Evolutionary conservation across 2,329 filamentous ascomycete species (phyloP), one percentile per base, ranked within the genome.

Genomic region (Talaromyces sp.): DNA sequence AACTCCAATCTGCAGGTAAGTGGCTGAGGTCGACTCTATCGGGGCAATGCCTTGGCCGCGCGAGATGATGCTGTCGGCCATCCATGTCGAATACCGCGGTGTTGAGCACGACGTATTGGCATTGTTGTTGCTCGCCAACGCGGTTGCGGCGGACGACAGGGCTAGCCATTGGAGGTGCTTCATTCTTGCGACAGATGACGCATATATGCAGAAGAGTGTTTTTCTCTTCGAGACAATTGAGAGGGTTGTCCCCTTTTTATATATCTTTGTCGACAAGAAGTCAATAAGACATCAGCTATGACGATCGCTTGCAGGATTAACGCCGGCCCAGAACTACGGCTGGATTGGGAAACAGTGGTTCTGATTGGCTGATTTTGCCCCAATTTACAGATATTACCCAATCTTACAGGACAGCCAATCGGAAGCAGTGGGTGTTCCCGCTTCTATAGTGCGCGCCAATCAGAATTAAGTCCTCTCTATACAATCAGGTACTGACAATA

Each of bases 21-120:
- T 58, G 14, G 67, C 66, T 10, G 56, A n/a, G 14, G 38, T 38
- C 7, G 21, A 12, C 26, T 51, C 59, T 3, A 56, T 24, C 24
- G 55, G 54, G 8, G 64, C 54, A 41, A 66, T 53, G 12, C 66
- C 68, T 41, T 70, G 65, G 38, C 64, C 61, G 11, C 67, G 67
- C 4, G 60, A 57, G 46, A 70, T 69, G 53, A 70, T 61, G 52
- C 67, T 69, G 35, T 70, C 67, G 35, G 68, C 67, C 67, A 70
- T 68, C 62, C 67, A 64, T 21, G 62, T 63, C 3, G 68, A 70
- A 31, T 68, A 69, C 7, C 66, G 65, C 12, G 63, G 63, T 14
- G 48, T 9, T 52, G 48, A 29, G 17, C 48, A 52, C 5, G 48
- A 31, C 9, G 26, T 26, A 52, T 52, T 10, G 6, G 29, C 27